Evolutionary conservation across 2,329 filamentous ascomycete genomes (phyloP), one percentile per base, ranked within the genome.

Genomic region (Colletotrichum truncatum): DNA sequence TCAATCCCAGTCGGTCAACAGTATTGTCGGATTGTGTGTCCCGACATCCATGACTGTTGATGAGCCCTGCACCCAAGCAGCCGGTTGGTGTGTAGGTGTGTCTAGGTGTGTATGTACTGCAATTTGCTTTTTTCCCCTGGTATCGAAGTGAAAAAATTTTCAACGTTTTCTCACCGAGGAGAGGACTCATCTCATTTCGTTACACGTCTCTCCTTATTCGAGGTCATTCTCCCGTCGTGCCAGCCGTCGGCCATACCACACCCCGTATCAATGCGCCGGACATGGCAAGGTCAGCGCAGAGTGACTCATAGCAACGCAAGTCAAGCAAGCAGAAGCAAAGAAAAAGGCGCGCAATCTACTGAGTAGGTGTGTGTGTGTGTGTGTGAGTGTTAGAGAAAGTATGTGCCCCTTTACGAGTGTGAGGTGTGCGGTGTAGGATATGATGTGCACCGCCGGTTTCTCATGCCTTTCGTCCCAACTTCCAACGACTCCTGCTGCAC

Each of bases 121-220:
- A 66, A 67, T 63, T 67, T 67, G 56, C 63, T 67, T 66, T 67
- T 57, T n/a, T n/a, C n/a, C n/a, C 49, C 38, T 34, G 45, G 64
- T 48, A 34, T 58, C 39, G 52, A 45, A n/a, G 28, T 56, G 51
- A 66, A 67, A n/a, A 66, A 67, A 1, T 54, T 67, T 67, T 67
- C 56, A 39, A n/a, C n/a, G n/a, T n/a, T 53, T 39, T 56, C 58
- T 66, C 63, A 63, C 56, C 63, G 56, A 63, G 51, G 32, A 51
- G 21, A 36, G 54, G 51, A 28, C 38, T 30, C 43, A 23, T 60
- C 53, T 54, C 54, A 62, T 66, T 48, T 67, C 62, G 41, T 32
- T 63, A 52, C 38, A 51, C n/a, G 30, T 25, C 52, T 41, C 49
- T 57, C 32, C 45, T 62, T 51, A 52, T 55, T 30, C 41, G 45